phyloP scores from a whole-genome alignment of 2,329 filamentous ascomycete species.

The Talaromyces sp. region DNA sequence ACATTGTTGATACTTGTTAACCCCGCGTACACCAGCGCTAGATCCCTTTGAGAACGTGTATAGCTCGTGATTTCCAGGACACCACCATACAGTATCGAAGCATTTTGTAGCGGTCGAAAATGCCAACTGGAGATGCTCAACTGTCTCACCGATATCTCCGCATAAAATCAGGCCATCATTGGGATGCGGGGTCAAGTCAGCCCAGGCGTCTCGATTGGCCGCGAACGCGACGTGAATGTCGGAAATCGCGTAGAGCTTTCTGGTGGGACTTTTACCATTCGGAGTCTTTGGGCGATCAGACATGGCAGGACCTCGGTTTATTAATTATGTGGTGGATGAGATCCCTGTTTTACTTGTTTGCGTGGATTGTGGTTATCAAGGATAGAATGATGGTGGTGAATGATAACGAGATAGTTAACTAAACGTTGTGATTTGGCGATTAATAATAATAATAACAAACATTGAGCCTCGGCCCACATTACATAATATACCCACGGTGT shows the following conservation, averaged over 20 bases:
- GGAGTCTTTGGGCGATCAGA: not conserved
- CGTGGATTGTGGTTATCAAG: not conserved
- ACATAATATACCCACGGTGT: no score
- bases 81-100: conserved; percentile 15
- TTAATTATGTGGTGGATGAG: no score
- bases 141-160: conserved; percentile 12
- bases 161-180: conserved; percentile 13
- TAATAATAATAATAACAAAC: no score
- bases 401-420: not conserved
- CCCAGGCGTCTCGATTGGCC: conserved; percentile 9
- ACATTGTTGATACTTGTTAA: conserved; percentile 12
- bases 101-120: conserved; percentile 9
- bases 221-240: conserved; percentile 12
- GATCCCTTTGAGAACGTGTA: conserved; percentile 11
- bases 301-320: not conserved
- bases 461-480: not conserved
- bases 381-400: not conserved
- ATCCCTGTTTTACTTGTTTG: not conserved
- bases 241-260: conserved; percentile 13
- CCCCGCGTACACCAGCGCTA: conserved; percentile 7
- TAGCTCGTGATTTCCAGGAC: conserved; percentile 14
- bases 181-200: conserved; percentile 13
- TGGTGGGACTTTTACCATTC: not conserved
- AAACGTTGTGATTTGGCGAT: not conserved
- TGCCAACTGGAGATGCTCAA: conserved; percentile 11